A percentile compares a stretch with the other conserved stretches of the same genome.
These are phyloP conservation scores for Phylloporus sp. DNA, from an alignment of 1,284 basidiomycete genomes.

Conservation along the genomic window DNA sequence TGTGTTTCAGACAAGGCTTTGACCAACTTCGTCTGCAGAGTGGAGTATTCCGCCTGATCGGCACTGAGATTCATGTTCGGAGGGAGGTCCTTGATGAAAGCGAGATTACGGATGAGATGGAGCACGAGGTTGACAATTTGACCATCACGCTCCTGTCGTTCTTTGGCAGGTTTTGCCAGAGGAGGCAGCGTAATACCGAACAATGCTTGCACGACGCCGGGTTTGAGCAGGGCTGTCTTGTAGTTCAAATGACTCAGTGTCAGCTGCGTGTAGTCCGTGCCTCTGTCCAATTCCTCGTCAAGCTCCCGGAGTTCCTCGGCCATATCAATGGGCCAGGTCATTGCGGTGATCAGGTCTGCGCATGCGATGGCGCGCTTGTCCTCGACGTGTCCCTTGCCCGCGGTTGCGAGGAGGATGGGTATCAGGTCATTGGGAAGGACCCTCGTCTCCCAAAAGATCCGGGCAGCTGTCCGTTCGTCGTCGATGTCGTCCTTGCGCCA, in stretches of 20 bases:
- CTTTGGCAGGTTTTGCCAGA: slow-evolving; percentile 61
- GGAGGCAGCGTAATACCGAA: slow-evolving; percentile 74
- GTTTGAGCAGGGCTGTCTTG: slow-evolving; percentile 76
- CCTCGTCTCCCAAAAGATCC: slow-evolving; percentile 85
- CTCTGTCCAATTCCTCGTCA: slow-evolving; percentile 74
- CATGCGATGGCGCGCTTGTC: slow-evolving; percentile 87
- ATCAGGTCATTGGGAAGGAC: slow-evolving; percentile 86
- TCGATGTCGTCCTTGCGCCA: slow-evolving; percentile 96
- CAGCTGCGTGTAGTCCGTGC: slow-evolving; percentile 87
- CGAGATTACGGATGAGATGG: slow-evolving; percentile 88
- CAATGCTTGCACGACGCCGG: slow-evolving; percentile 69
- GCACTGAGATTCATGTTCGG: slow-evolving; percentile 68
- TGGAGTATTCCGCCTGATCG: slow-evolving; percentile 76
- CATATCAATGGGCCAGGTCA: slow-evolving; percentile 97
- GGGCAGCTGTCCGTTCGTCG: slow-evolving; percentile 91
- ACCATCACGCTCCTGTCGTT: slow-evolving; percentile 78
- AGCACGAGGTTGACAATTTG: slow-evolving; percentile 90
- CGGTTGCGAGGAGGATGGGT: slow-evolving; percentile 81
- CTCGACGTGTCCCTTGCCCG: slow-evolving; percentile 75
- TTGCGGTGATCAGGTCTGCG: slow-evolving; percentile 88
- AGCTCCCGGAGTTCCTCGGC: slow-evolving; percentile 91
- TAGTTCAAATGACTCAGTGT: slow-evolving; percentile 82
- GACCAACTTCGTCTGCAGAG: slow-evolving; percentile 80
- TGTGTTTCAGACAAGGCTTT: slow-evolving; percentile 73
- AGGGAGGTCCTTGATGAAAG: slow-evolving; percentile 85